Evolutionary conservation across 306 rosid genomes (phyloP).

Genomic region (Prunus davidiana): DNA sequence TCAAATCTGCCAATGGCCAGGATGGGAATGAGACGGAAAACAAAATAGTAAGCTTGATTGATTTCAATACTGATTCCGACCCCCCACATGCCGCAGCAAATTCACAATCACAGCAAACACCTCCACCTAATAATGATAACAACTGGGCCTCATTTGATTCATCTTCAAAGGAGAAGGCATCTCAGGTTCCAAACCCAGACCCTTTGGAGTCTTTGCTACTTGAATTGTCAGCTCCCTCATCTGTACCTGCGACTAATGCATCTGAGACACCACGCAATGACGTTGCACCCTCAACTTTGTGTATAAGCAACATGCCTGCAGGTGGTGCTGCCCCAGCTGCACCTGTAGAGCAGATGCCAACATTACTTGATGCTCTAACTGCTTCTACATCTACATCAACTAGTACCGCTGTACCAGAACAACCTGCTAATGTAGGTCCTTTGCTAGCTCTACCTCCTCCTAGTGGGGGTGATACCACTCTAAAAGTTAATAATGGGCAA

Average conservation of each 20-base stretch:
- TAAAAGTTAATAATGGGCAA: slow-evolving; percentile 24
- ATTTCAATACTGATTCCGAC: slow-evolving; percentile 31
- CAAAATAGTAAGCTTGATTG: slow-evolving; percentile 34
- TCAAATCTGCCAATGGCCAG: slow-evolving; percentile 19
- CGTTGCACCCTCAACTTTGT: slow-evolving; percentile 27
- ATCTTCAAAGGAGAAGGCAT: slow-evolving; percentile 19
- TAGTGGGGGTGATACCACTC: not conserved
- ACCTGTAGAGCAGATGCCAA: slow-evolving; percentile 24
- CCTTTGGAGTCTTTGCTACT: slow-evolving; percentile 50
- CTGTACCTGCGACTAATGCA: slow-evolving; percentile 12
- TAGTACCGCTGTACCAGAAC: slow-evolving; percentile 21
- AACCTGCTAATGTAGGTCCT: slow-evolving; percentile 29
- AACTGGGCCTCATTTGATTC: slow-evolving; percentile 51
- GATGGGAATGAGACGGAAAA: slow-evolving; percentile 30
- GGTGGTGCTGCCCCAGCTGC: slow-evolving; percentile 28
- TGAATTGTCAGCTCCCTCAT: slow-evolving; percentile 51
- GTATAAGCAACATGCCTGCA: slow-evolving; percentile 22
- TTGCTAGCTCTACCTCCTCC: slow-evolving; percentile 17
- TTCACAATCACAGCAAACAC: slow-evolving; percentile 32
- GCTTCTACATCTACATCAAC: slow-evolving; percentile 29
- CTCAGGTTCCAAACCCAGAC: slow-evolving; percentile 38
- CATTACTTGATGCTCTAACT: slow-evolving; percentile 11
- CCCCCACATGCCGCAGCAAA: slow-evolving; percentile 23
- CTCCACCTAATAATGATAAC: slow-evolving; percentile 27
- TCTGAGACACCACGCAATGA: slow-evolving; percentile 24